phyloP scores from a whole-genome alignment of 352 stramenopile species.

The Phytophthora chlamydospora region DNA sequence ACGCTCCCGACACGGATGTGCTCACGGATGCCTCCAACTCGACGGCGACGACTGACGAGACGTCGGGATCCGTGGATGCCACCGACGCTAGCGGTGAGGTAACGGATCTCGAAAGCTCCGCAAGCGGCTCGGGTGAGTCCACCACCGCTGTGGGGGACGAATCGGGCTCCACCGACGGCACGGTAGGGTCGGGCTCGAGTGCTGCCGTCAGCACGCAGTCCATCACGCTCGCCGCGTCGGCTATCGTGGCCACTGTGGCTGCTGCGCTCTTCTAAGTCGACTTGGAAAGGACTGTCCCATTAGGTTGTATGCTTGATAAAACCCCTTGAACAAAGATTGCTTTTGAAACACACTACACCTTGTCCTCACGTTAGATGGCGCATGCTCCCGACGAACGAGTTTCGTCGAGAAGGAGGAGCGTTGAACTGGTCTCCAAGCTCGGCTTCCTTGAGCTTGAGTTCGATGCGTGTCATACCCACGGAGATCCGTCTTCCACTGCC shows the following conservation, averaged over 20 bases:
- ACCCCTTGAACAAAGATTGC: constrained; percentile 20
- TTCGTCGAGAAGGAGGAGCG: constrained; percentile 24
- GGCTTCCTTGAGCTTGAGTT: constrained; percentile 68
- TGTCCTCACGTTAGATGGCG: constrained; percentile 20
- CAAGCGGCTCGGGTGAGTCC: constrained; percentile 20
- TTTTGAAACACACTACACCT: constrained; percentile 9
- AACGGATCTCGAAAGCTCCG: background rate
- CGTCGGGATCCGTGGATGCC: background rate
- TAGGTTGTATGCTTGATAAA: constrained; percentile 40
- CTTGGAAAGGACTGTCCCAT: constrained; percentile 14
- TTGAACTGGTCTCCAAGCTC: constrained; percentile 59
- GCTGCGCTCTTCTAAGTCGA: constrained; percentile 30
- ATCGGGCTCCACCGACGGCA: background rate
- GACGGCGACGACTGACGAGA: background rate
- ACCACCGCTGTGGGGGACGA: constrained; percentile 23
- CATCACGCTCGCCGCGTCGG: constrained; percentile 21
- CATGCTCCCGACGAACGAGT: constrained; percentile 25
- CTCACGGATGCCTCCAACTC: constrained; percentile 4
- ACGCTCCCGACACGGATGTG: background rate
- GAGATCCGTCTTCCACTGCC: constrained; percentile 27
- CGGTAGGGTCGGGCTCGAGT: constrained; percentile 9
- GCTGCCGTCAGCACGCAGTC: constrained; percentile 27
- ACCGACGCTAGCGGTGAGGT: background rate
- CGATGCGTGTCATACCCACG: constrained; percentile 45
- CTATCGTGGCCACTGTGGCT: constrained; percentile 19